Evolutionary conservation across 148 eudicot species (phyloP), one percentile per base, ranked within the genome.

Genomic region (Drosera capensis): DNA sequence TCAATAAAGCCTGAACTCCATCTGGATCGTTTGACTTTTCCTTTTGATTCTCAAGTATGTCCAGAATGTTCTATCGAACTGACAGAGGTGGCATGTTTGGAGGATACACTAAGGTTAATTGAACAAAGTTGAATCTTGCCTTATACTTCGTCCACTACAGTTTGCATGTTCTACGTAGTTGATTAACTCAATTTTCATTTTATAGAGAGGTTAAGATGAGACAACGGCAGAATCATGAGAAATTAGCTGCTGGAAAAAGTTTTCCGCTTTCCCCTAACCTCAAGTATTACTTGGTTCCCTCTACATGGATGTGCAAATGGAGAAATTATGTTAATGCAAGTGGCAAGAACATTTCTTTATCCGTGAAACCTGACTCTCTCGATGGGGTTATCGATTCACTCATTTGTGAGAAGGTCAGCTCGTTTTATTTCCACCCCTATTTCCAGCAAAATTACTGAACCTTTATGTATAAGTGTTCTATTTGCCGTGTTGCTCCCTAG

Each of bases 241-340:
- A 76, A 43, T 71, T 90, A 63, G 95, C 82, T 45, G 47, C 39
- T 29, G 77, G 83, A 54, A 90, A 84, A 62, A 60, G 60, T 49
- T 21, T 71, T 24, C 62, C 64, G 3, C 77, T 90, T 45, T 44
- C 38, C 55, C 52, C 71, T 14, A 43, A 54, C 62, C 60, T 65
- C 67, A 71, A 66, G 62, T 84, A 90, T 64, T 90, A 73, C 57
- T 59, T 90, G 68, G 62, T 84, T 55, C 95, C 95, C 7, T 69
- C 95, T 56, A 73, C 72, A 48, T 90, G 99, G 99, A 57, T 90
- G 48, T 75, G 79, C 40, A 78, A 72, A 49, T 90, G 99, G 99
- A 80, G 68, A 71, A 65, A 52, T 67, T 90, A 77, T 57, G 45
- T 75, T 18, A 75, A 31, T 63, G 54, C 87, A 25, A 76, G 59